Evolutionary conservation across 768 basidiomycete species (phyloP).

Genomic region (Boletus edulis): DNA sequence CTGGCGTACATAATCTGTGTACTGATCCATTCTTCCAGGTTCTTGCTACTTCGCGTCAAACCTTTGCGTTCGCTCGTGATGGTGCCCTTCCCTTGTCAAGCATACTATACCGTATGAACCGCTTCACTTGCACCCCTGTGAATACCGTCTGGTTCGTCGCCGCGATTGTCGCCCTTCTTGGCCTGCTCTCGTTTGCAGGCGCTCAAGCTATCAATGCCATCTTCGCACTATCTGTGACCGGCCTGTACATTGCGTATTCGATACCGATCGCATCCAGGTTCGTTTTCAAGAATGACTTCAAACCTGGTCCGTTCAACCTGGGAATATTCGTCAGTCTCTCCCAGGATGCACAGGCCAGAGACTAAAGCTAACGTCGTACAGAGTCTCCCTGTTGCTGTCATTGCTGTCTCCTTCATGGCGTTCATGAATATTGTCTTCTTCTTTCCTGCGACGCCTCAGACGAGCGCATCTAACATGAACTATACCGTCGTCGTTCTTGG

Average conservation of each 20-base stretch:
- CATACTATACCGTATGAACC: constrained; percentile 54
- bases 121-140: constrained; percentile 50
- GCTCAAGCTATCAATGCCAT: constrained; percentile 56
- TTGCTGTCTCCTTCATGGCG: constrained; percentile 61
- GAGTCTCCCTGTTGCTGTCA: constrained; percentile 55
- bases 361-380: constrained; percentile 21
- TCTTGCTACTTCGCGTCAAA: constrained; percentile 53
- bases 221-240: constrained; percentile 48
- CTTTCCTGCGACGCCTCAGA: constrained; percentile 55
- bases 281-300: constrained; percentile 43
- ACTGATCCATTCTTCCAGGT: constrained; percentile 29
- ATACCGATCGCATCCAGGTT: constrained; percentile 54
- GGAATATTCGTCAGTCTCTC: constrained; percentile 38
- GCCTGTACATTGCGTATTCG: constrained; percentile 44
- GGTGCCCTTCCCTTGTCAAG: constrained; percentile 59
- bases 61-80: constrained; percentile 58
- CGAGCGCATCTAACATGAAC: constrained; percentile 57
- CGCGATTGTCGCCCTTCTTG: constrained; percentile 41
- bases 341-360: background rate
- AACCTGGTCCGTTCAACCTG: constrained; percentile 48
- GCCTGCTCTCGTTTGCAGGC: constrained; percentile 56
- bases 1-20: background rate
- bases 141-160: constrained; percentile 58
- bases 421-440: constrained; percentile 62
- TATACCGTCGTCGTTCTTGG: constrained; percentile 68